Evolutionary conservation across 2,329 filamentous ascomycete genomes (phyloP), one percentile per base, ranked within the genome.

Genomic region (Colletotrichum theobromicola): DNA sequence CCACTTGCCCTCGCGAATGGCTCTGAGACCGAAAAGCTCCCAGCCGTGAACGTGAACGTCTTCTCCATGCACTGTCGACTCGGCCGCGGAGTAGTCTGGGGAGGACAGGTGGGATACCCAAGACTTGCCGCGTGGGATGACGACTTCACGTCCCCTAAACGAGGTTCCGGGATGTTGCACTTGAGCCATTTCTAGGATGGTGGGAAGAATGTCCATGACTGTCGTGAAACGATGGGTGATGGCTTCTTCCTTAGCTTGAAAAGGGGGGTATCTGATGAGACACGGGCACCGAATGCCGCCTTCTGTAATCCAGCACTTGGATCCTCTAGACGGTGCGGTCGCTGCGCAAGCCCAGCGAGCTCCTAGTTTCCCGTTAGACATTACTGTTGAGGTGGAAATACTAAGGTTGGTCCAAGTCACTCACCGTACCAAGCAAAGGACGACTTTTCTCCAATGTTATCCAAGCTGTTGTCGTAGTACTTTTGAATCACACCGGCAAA

Each of bases 1-100:
- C 86, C 87, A 92, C 77, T 89, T 85, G 9, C 87, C 89, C 67
- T 87, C 88, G 57, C 89, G 88, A 28, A 91, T 85, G 0, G 90
- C 90, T 4, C 76, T 77, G 5, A 87, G 85, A 0, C 88, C 88
- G 77, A 87, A 90, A 0, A 87, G 87, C 75, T 92, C 89, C 89
- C 90, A 91, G 28, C 89, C 90, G 65, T 79, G 77, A 65, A 90
- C 86, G 75, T 88, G 87, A 72, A 90, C 86, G 46, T 86, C 80
- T 2, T 85, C 85, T 78, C 92, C 82, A 74, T 79, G 80, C 57
- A 90, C 86, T 3, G 84, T 80, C 4, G 81, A 75, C 1, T 79
- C 67, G 0, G 77, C 61, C 2, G 83, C 86, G 28, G 30, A 42
- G 35, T 72, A 50, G n/a, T 67, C 70, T 24, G 55, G 55, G 18